Percentiles rank a stretch among this genome's conserved stretches.
These are phyloP conservation scores for Plantago major DNA, from an alignment of 257 asterid species.

Conservation along the genomic window DNA sequence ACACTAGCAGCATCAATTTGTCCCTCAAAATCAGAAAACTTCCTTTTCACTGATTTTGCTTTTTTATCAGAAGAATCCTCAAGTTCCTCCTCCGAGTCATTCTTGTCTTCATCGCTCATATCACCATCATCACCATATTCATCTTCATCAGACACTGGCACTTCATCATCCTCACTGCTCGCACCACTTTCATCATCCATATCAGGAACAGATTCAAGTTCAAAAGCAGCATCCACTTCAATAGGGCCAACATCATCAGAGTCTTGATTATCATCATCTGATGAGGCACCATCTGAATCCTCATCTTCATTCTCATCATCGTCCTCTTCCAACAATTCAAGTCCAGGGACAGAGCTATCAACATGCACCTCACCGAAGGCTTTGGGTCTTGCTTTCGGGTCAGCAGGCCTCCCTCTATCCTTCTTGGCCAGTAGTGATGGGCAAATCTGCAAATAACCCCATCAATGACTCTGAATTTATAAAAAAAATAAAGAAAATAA, in stretches of 20 bases:
- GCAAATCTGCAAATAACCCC: slow-evolving; percentile 56
- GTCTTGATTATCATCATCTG: slow-evolving; percentile 30
- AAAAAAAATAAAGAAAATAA: no score
- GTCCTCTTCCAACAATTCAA: slow-evolving; percentile 60
- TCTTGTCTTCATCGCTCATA: slow-evolving; percentile 29
- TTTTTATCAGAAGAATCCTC: slow-evolving; percentile 25
- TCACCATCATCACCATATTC: slow-evolving; percentile 26
- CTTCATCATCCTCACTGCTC: slow-evolving; percentile 34
- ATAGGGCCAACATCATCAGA: slow-evolving; percentile 28
- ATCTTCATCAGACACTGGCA: slow-evolving; percentile 32
- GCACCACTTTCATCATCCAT: slow-evolving; percentile 29
- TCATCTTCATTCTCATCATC: slow-evolving; percentile 44
- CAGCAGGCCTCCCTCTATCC: slow-evolving; percentile 81
- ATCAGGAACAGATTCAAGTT: slow-evolving; percentile 38
- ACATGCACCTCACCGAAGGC: slow-evolving; percentile 84
- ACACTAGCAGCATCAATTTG: slow-evolving; percentile 50
- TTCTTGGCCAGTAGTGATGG: slow-evolving; percentile 82
- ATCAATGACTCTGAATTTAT: slow-evolving; percentile 14
- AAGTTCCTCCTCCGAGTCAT: not conserved
- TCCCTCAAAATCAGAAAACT: slow-evolving; percentile 47
- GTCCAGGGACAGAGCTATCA: slow-evolving; percentile 61
- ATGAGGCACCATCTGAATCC: slow-evolving; percentile 22
- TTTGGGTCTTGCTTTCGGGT: slow-evolving; percentile 74
- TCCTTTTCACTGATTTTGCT: slow-evolving; percentile 7
- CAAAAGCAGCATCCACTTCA: slow-evolving; percentile 33